Conservation (phyloP, 2,329 filamentous ascomycete genomes). For the Coniochaeta sp. region DNA sequence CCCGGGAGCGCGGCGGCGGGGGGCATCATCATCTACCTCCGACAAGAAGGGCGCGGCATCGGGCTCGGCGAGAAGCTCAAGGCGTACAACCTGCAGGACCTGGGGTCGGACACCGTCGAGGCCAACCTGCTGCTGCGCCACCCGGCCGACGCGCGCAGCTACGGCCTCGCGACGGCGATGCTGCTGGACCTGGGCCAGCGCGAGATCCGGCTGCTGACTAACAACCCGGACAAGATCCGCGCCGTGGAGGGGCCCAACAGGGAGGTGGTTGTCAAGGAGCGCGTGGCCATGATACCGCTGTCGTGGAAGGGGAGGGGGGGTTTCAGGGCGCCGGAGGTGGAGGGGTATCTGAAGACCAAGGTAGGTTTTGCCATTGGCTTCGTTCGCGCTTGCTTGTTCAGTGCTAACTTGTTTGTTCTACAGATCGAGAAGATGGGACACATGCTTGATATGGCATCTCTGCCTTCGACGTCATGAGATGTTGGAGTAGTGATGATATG, state of each 20-base stretch:
- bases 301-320: constrained; percentile 85
- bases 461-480: constrained; percentile 9
- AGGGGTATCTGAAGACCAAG: constrained; percentile 93
- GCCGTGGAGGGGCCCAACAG: constrained; percentile 88
- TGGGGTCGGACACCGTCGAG: constrained; percentile 96
- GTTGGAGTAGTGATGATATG: not conserved
- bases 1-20: constrained; percentile 51
- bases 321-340: constrained; percentile 80
- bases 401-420: constrained; percentile 3
- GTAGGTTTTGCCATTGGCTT: constrained; percentile 38
- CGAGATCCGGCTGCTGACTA: constrained; percentile 80
- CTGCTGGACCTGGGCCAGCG: constrained; percentile 74
- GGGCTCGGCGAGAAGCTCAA: constrained; percentile 93
- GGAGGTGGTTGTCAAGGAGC: constrained; percentile 79
- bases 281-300: constrained; percentile 91
- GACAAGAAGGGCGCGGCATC: constrained; percentile 93
- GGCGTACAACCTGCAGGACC: constrained; percentile 94
- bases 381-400: not conserved
- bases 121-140: constrained; percentile 87
- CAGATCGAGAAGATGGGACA: constrained; percentile 87
- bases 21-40: constrained; percentile 93
- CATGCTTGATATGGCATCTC: constrained; percentile 53
- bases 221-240: constrained; percentile 94
- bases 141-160: constrained; percentile 89
- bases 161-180: constrained; percentile 95